A percentile compares a stretch with the other conserved stretches of the same genome.
These are phyloP conservation scores for Iris macrosiphon DNA, from an alignment of 106 monocot species.

Conservation along the genomic window DNA sequence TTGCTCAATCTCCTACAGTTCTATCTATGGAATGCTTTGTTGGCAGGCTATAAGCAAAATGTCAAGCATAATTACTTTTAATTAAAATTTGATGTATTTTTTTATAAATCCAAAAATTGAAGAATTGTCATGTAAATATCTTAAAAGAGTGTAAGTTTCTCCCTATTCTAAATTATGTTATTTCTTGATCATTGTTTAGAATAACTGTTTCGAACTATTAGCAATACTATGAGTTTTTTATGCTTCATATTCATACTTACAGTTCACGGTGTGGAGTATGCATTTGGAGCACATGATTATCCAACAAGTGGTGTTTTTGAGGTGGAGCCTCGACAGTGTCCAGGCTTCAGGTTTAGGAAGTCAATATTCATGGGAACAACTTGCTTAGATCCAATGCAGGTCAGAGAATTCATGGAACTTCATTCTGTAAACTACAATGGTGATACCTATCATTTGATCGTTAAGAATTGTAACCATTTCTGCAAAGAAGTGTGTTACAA, in stretches of 20 bases:
- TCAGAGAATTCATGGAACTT: constrained; percentile 46
- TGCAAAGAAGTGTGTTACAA: constrained; percentile 40
- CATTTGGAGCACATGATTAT: constrained; percentile 65
- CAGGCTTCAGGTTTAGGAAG: constrained; percentile 43
- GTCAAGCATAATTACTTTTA: too few relatives aligned
- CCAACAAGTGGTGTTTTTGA: constrained; percentile 66
- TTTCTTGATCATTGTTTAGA: too few relatives aligned
- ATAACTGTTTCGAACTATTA: too few relatives aligned
- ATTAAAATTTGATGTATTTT: too few relatives aligned
- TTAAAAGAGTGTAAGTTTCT: too few relatives aligned
- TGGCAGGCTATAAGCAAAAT: too few relatives aligned
- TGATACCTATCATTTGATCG: constrained; percentile 57
- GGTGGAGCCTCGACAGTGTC: constrained; percentile 52
- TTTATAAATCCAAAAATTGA: too few relatives aligned
- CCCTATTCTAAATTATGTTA: too few relatives aligned
- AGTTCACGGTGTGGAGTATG: constrained; percentile 71
- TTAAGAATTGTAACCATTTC: constrained; percentile 69
- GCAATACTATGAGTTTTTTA: too few relatives aligned
- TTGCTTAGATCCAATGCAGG: constrained; percentile 37
- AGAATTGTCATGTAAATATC: too few relatives aligned
- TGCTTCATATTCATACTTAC: constrained; percentile 5
- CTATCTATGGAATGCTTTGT: too few relatives aligned
- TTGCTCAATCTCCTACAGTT: too few relatives aligned
- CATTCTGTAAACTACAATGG: constrained; percentile 46
- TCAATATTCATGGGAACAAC: constrained; percentile 59